Percentiles rank a stretch among this genome's conserved stretches.
Conservation (phyloP, 2,329 filamentous ascomycete species). For the Talaromyces sp. region DNA sequence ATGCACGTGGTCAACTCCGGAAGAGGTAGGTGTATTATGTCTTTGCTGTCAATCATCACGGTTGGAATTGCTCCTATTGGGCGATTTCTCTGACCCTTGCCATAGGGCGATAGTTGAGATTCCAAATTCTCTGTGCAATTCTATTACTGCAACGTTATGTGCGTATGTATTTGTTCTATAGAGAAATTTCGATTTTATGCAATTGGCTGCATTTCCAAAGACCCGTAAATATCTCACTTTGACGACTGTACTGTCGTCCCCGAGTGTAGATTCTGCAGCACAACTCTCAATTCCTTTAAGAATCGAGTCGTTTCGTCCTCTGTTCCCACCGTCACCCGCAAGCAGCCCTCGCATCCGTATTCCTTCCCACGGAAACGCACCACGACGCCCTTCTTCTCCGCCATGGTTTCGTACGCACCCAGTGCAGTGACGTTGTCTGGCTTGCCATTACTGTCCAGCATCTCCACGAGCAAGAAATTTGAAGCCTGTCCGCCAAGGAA, state of each 20-base stretch:
- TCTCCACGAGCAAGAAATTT: slow-evolving; percentile 89
- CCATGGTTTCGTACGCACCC: slow-evolving; percentile 76
- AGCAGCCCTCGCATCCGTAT: slow-evolving; percentile 77
- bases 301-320: slow-evolving; percentile 79
- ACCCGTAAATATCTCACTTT: slow-evolving; percentile 25
- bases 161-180: background rate
- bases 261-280: slow-evolving; percentile 46
- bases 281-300: slow-evolving; percentile 58
- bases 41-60: background rate
- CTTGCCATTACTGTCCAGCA: slow-evolving; percentile 65
- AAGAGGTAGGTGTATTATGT: background rate
- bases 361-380: slow-evolving; percentile 93
- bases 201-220: background rate
- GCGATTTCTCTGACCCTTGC: background rate
- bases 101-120: background rate
- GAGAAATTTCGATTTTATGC: background rate
- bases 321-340: slow-evolving; percentile 89
- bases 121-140: background rate
- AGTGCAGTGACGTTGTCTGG: slow-evolving; percentile 76
- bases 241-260: slow-evolving; percentile 27
- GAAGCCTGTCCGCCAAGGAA: slow-evolving; percentile 74
- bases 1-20: background rate
- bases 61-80: background rate
- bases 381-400: slow-evolving; percentile 82
- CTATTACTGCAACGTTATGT: background rate